phyloP scores from a whole-genome alignment of 352 stramenopile species.

The Elongisporangium prolatum region DNA sequence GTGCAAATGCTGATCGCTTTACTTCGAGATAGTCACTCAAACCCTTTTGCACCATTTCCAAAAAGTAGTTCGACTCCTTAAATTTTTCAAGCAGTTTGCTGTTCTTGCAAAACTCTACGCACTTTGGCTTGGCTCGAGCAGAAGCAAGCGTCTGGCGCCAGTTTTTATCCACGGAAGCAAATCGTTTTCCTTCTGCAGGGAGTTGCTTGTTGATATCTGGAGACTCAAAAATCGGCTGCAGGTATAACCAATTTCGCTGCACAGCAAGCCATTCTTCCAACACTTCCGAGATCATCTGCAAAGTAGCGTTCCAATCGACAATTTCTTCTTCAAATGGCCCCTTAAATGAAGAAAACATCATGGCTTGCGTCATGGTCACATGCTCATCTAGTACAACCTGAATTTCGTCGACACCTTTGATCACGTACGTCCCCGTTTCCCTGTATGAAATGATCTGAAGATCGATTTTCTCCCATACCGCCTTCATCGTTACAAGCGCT shows the following conservation, averaged over 20 bases:
- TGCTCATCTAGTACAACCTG: slow-evolving; percentile 93
- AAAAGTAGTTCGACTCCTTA: slow-evolving; percentile 90
- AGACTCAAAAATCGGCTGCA: slow-evolving; percentile 95
- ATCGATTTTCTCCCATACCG: slow-evolving; percentile 84
- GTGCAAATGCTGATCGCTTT: slow-evolving; percentile 89
- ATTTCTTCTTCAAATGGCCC: slow-evolving; percentile 93
- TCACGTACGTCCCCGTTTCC: slow-evolving; percentile 91
- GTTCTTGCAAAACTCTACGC: slow-evolving; percentile 92
- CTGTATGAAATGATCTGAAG: slow-evolving; percentile 87
- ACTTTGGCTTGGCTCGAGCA: slow-evolving; percentile 81
- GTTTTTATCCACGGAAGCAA: slow-evolving; percentile 94
- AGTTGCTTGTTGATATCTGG: slow-evolving; percentile 96
- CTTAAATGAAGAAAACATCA: slow-evolving; percentile 96
- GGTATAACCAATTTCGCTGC: slow-evolving; percentile 94
- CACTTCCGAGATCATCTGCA: slow-evolving; percentile 90
- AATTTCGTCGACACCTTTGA: slow-evolving; percentile 94
- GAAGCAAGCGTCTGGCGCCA: slow-evolving; percentile 88
- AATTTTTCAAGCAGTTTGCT: slow-evolving; percentile 90
- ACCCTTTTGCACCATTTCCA: slow-evolving; percentile 95
- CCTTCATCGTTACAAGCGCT: slow-evolving; percentile 90
- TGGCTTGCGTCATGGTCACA: slow-evolving; percentile 94
- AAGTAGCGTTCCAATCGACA: slow-evolving; percentile 85
- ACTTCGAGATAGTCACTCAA: slow-evolving; percentile 95
- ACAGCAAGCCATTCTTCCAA: slow-evolving; percentile 94
- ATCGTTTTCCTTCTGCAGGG: slow-evolving; percentile 91